phyloP scores from a whole-genome alignment of 345 rosid genomes.

The Eucalyptus decipiens region DNA sequence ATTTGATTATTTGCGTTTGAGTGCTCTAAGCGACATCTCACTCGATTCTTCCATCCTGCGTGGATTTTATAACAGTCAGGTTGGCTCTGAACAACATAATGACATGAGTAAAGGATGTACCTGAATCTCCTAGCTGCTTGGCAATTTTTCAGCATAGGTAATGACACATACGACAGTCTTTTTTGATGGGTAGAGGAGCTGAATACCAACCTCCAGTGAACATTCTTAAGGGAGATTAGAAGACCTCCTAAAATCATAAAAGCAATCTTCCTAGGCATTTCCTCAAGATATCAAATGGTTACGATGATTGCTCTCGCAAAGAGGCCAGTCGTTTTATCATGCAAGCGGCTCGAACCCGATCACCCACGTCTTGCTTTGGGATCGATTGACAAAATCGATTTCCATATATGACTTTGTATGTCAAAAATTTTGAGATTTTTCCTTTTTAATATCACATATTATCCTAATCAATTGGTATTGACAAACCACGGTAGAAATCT shows the following conservation, averaged over 20 bases:
- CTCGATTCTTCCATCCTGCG: background rate
- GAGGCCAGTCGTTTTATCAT: background rate
- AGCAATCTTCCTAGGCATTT: background rate
- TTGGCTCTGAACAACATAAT: background rate
- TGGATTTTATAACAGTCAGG: background rate
- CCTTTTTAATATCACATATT: background rate
- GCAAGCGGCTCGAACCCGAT: background rate
- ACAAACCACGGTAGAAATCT: too few relatives aligned
- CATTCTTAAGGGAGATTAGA: background rate
- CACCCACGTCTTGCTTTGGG: background rate
- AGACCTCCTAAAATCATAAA: background rate
- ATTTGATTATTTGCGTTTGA: background rate
- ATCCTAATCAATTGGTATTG: background rate
- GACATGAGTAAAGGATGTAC: background rate
- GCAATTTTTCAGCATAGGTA: background rate
- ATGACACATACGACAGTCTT: background rate
- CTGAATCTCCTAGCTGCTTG: background rate
- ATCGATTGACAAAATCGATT: background rate
- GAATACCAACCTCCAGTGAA: background rate
- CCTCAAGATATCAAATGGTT: background rate
- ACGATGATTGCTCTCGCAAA: background rate
- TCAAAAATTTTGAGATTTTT: background rate
- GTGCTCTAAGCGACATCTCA: background rate
- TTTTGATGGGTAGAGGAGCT: background rate
- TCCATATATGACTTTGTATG: background rate